A percentile compares a stretch with the other conserved stretches of the same genome.
These are phyloP conservation scores for Myrica gale DNA, from an alignment of 306 rosid genomes.

Conservation along the genomic window DNA sequence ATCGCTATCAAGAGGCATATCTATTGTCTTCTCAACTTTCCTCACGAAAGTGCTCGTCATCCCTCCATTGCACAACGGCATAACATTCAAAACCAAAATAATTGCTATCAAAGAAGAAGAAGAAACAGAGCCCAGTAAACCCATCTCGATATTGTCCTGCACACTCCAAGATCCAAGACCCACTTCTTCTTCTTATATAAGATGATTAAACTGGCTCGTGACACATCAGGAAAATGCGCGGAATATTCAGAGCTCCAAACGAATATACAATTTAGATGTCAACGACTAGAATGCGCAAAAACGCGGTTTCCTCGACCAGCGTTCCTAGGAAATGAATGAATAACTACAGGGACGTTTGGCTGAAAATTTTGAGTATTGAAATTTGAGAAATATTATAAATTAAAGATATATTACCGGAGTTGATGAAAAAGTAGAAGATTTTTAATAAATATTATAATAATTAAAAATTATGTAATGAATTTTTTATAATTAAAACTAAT, in stretches of 20 bases:
- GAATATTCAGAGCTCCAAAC: slow-evolving; percentile 1
- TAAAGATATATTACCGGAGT: too few species aligned
- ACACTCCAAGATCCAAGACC: background rate
- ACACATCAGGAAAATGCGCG: background rate
- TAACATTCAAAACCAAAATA: slow-evolving; percentile 29
- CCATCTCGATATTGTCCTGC: slow-evolving; percentile 17
- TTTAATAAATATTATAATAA: too few species aligned
- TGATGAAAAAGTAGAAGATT: too few species aligned
- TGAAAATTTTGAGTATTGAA: too few species aligned
- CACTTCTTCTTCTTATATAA: background rate
- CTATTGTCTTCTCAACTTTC: slow-evolving; percentile 42
- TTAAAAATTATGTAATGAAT: too few species aligned
- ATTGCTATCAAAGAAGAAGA: slow-evolving; percentile 16
- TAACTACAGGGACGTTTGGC: too few species aligned
- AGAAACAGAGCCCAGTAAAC: slow-evolving; percentile 24
- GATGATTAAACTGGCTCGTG: background rate
- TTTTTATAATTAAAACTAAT: too few species aligned
- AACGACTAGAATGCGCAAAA: background rate
- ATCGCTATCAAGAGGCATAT: slow-evolving; percentile 71
- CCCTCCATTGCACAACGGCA: slow-evolving; percentile 38
- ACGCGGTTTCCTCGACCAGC: background rate
- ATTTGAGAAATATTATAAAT: too few species aligned
- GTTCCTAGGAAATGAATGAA: too few species aligned
- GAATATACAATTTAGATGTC: slow-evolving; percentile 12
- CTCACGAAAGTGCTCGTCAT: slow-evolving; percentile 49